Evolutionary conservation across 1,284 basidiomycete species (phyloP).

Genomic region (Retiboletus fuscus): DNA sequence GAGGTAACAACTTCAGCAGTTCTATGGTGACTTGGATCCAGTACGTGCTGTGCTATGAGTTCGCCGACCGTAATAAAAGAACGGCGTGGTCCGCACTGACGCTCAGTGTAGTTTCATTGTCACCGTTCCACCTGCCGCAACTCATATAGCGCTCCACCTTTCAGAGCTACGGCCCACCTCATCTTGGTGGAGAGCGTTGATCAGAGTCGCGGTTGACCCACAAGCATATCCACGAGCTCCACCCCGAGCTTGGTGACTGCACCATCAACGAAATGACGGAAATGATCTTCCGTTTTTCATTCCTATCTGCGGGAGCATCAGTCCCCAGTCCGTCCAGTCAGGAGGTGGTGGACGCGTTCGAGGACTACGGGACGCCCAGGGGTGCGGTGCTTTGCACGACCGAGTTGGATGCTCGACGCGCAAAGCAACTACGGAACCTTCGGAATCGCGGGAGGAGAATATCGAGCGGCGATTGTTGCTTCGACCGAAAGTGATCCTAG

Average conservation of each 20-base stretch:
- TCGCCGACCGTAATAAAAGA: too few species aligned
- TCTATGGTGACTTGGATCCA: too few species aligned
- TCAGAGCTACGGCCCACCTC: constrained; percentile 81
- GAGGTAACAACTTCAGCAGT: too few species aligned
- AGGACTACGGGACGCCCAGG: constrained; percentile 64
- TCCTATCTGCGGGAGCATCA: constrained; percentile 66
- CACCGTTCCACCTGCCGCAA: constrained; percentile 21
- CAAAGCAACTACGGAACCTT: constrained; percentile 49
- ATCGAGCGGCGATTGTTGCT: constrained; percentile 71
- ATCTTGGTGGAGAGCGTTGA: constrained; percentile 78
- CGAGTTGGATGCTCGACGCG: constrained; percentile 75
- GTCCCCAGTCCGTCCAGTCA: constrained; percentile 52
- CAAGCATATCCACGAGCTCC: constrained; percentile 71
- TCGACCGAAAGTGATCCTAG: constrained; percentile 77
- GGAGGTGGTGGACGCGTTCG: constrained; percentile 75
- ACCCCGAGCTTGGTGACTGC: constrained; percentile 73
- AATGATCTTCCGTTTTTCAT: constrained; percentile 76
- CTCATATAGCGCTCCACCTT: constrained; percentile 31
- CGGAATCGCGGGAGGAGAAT: constrained; percentile 52
- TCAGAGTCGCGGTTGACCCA: too few species aligned
- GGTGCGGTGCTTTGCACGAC: constrained; percentile 72
- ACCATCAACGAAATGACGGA: constrained; percentile 74
- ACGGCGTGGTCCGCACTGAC: too few species aligned
- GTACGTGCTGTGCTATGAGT: too few species aligned
- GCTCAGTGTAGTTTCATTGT: constrained; percentile 44